Base-by-base conservation (phyloP, 148 eudicot species). In the Rhododendron henanense region DNA sequence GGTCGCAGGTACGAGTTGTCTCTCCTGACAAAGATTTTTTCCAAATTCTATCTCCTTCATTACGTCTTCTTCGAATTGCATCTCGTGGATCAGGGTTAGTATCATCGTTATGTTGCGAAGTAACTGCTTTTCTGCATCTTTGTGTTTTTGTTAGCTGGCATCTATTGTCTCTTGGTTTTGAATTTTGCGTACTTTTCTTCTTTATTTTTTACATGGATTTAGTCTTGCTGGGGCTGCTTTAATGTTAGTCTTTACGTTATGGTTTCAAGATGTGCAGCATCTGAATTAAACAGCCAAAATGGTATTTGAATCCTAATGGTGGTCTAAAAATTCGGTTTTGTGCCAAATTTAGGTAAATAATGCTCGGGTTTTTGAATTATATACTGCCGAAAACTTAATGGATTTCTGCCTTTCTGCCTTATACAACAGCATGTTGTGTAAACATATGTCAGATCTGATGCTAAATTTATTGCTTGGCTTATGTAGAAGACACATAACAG, bases 1-100 rank as follows among this genome's bases (percentile, higher is more conserved):
- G 78, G 13, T 87, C 81, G 69, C 91, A 97, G 99, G 99, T 97
- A 76, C 92, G 99, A 83, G 96, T 97, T 86, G 99, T 97, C 90
- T 97, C 99, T 86, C 99, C 99, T 71, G 99, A 97, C 90, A 97
- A 95, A 91, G 99, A 97, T 87, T 97, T 97, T 87, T 97, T 97
- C 87, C 99, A 97, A 93, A 92, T 97, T 88, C 88, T 97, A 84
- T 97, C 99, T 81, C 98, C 99, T 79, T 95, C 98, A 45, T 89
- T 97, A 88, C 98, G 99, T 81, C 98, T 97, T 84, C 85, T 97
- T 85, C 92, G 99, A 89, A 93, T 92, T 83, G 98, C 98, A 85
- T 93, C 98, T 84, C 99, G 98, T 86, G 99, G 99, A 82, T 90
- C 91, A 78, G 95, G 91, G 99, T 95, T 86, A 94, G 96, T 93